These are phyloP conservation scores for Phytophthora pinifolia DNA, from an alignment of 352 stramenopile species.

Conservation along the genomic window DNA sequence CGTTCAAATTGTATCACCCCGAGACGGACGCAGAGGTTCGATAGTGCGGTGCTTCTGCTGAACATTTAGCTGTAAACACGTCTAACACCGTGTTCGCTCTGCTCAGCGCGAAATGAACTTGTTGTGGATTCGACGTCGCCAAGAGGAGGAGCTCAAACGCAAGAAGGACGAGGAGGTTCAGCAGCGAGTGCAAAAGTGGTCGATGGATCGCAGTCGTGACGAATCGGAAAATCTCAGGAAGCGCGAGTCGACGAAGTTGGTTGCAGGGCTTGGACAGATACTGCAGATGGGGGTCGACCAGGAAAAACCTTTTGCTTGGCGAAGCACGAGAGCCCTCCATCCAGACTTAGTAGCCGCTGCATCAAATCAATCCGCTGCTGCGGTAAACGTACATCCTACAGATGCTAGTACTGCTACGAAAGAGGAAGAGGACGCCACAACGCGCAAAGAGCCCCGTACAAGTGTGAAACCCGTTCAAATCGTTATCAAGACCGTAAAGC, in stretches of 20 bases:
- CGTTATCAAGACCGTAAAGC: constrained; percentile 39
- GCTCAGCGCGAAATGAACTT: constrained; percentile 64
- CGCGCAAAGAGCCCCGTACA: neutral
- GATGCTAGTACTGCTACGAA: neutral
- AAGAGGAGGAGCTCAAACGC: constrained; percentile 45
- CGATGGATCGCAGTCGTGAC: constrained; percentile 61
- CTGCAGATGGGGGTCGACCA: constrained; percentile 22
- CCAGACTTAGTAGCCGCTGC: constrained; percentile 14
- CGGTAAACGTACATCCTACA: neutral
- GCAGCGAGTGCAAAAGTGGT: constrained; percentile 53
- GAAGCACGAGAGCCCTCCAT: constrained; percentile 13
- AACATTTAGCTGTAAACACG: neutral
- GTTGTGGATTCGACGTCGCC: constrained; percentile 55
- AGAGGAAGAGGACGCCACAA: neutral
- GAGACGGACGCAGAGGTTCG: constrained; percentile 68
- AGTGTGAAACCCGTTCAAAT: constrained; percentile 12
- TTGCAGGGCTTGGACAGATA: constrained; percentile 45
- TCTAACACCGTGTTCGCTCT: neutral
- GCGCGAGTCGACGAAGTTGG: constrained; percentile 59
- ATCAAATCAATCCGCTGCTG: constrained; percentile 14
- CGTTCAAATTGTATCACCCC: constrained; percentile 57
- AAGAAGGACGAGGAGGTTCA: constrained; percentile 55
- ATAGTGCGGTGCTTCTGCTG: no score
- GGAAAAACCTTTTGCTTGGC: constrained; percentile 22
- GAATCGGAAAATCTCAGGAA: constrained; percentile 69